Conservation (phyloP, 1,284 basidiomycete species). For the Mycena sp. region DNA sequence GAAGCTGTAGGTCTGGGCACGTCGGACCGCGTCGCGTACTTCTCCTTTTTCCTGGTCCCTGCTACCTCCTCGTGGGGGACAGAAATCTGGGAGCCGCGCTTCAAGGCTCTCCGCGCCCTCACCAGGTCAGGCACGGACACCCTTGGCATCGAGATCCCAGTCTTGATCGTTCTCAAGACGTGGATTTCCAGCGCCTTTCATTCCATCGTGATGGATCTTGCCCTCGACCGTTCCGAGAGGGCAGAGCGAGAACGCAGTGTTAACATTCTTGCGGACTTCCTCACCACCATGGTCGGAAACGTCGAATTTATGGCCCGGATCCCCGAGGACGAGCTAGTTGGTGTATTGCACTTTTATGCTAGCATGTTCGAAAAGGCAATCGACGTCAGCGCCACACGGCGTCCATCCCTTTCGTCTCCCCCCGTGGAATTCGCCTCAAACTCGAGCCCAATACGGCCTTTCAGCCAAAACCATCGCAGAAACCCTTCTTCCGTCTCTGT, state of each 20-base stretch:
- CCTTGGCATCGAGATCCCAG: slow-evolving; percentile 69
- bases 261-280: slow-evolving; percentile 65
- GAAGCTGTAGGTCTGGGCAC: slow-evolving; percentile 58
- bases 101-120: slow-evolving; percentile 72
- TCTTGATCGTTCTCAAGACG: slow-evolving; percentile 64
- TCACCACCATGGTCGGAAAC: slow-evolving; percentile 61
- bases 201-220: slow-evolving; percentile 54
- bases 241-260: slow-evolving; percentile 71
- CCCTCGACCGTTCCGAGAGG: slow-evolving; percentile 55
- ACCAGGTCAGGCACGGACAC: slow-evolving; percentile 68
- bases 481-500: slow-evolving; percentile 44
- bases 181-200: slow-evolving; percentile 77
- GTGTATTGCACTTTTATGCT: slow-evolving; percentile 68
- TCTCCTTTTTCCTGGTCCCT: slow-evolving; percentile 66
- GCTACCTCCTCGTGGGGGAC: slow-evolving; percentile 58
- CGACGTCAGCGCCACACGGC: slow-evolving; percentile 47
- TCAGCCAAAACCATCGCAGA: slow-evolving; percentile 34
- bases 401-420: slow-evolving; percentile 40
- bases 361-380: slow-evolving; percentile 66
- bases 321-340: slow-evolving; percentile 63
- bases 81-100: slow-evolving; percentile 77
- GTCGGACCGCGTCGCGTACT: slow-evolving; percentile 68
- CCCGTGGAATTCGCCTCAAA: slow-evolving; percentile 42
- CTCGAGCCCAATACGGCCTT: slow-evolving; percentile 35
- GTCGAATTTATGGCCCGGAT: slow-evolving; percentile 67